These are phyloP conservation scores for Tagetes erecta DNA, from an alignment of 129 eudicot species.

Conservation along the genomic window DNA sequence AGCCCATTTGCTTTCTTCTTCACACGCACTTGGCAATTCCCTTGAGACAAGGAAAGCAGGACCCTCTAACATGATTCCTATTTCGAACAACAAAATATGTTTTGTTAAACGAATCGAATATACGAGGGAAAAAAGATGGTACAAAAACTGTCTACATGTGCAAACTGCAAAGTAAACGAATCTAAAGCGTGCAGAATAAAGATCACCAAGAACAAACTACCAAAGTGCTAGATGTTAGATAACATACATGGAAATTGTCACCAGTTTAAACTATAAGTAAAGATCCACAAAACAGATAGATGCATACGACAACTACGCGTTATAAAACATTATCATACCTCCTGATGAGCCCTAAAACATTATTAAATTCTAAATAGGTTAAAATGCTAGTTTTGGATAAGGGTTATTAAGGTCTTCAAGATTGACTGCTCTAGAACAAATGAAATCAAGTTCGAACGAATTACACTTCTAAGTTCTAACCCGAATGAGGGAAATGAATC, in stretches of 20 bases:
- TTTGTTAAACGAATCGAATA: constrained; percentile 12
- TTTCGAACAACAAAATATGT: background rate
- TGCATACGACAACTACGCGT: constrained; percentile 5
- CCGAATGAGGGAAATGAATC: background rate
- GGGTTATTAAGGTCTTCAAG: background rate
- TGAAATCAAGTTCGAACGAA: background rate
- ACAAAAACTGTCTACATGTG: background rate
- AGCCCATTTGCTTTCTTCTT: constrained; percentile 53
- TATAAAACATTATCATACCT: constrained; percentile 3
- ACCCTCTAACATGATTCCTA: constrained; percentile 50
- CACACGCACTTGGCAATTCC: constrained; percentile 51
- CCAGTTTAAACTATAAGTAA: background rate
- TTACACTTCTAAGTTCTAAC: background rate
- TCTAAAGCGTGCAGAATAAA: constrained; percentile 22
- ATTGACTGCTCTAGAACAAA: background rate
- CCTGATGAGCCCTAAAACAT: constrained; percentile 11
- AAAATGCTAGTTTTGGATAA: background rate
- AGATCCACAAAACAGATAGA: background rate
- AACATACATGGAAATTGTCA: constrained; percentile 11
- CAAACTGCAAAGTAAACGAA: constrained; percentile 30
- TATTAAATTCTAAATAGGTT: constrained; percentile 1
- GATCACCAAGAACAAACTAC: constrained; percentile 20
- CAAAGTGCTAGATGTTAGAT: constrained; percentile 4
- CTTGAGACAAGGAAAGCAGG: constrained; percentile 48
- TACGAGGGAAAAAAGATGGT: background rate